Percentiles rank a stretch among this genome's conserved stretches.
These are phyloP conservation scores for Clarireedia hainanense DNA, from an alignment of 2,329 filamentous ascomycete species.

Conservation along the genomic window DNA sequence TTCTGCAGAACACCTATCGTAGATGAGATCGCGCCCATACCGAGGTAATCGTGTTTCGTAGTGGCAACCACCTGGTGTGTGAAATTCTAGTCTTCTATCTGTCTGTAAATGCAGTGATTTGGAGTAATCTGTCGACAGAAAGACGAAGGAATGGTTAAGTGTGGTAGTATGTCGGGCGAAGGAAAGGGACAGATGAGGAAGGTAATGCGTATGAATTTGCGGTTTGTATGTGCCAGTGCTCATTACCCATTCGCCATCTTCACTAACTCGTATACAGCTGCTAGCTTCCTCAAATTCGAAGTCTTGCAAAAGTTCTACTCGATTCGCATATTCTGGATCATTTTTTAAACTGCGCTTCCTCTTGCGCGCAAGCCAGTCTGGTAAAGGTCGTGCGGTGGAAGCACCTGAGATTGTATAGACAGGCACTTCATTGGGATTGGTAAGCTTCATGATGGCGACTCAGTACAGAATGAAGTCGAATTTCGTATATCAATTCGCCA, in stretches of 20 bases:
- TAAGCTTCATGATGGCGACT: constrained; percentile 60
- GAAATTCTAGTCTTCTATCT: constrained; percentile 87
- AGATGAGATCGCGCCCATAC: constrained; percentile 84
- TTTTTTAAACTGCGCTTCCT: constrained; percentile 88
- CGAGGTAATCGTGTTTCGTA: constrained; percentile 84
- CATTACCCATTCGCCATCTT: constrained; percentile 97
- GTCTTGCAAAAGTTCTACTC: constrained; percentile 90
- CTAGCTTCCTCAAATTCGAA: constrained; percentile 98
- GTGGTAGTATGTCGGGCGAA: constrained; percentile 87
- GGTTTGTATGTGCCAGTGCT: constrained; percentile 73
- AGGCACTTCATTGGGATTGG: constrained; percentile 72
- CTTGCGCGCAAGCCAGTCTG: constrained; percentile 89
- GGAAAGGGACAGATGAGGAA: constrained; percentile 88
- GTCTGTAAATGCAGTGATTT: constrained; percentile 92
- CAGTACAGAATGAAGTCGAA: not conserved
- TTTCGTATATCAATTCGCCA: not conserved
- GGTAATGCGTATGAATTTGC: constrained; percentile 92
- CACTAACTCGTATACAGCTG: constrained; percentile 79
- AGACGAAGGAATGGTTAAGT: constrained; percentile 82
- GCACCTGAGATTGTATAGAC: constrained; percentile 95
- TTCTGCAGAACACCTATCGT: constrained; percentile 75
- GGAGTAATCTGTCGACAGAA: constrained; percentile 84
- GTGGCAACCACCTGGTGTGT: constrained; percentile 81
- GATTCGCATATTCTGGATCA: constrained; percentile 85
- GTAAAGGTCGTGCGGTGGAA: constrained; percentile 76